Percentiles rank a stretch among this genome's conserved stretches.
Conservation (phyloP, 352 stramenopile genomes). For the Globisporangium cylindrosporum region DNA sequence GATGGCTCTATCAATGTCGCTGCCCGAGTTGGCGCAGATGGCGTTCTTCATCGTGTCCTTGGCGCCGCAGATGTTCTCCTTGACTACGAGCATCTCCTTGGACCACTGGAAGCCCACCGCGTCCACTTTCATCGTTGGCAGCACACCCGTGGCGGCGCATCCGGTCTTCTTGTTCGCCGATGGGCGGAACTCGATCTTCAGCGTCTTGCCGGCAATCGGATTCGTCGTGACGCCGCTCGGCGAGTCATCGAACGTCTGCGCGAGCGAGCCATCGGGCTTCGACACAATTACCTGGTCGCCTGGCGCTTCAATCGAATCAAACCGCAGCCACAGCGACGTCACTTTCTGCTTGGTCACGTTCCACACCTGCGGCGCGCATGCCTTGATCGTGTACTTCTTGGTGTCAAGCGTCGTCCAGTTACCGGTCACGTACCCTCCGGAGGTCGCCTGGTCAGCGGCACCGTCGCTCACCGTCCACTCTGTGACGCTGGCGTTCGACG, state of each 20-base stretch:
- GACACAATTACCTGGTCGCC: conserved; percentile 43
- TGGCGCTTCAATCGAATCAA: conserved; percentile 27
- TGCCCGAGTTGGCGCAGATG: conserved; percentile 33
- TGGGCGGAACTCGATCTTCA: conserved; percentile 47
- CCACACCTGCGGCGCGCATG: conserved; percentile 42
- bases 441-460: conserved; percentile 16
- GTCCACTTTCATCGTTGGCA: conserved; percentile 28
- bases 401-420: conserved; percentile 28
- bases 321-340: conserved; percentile 38
- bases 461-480: conserved; percentile 11
- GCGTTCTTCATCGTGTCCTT: conserved; percentile 61
- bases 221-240: conserved; percentile 28
- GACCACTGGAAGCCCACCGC: conserved; percentile 38
- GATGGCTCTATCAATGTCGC: conserved; percentile 35
- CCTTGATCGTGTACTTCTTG: conserved; percentile 33
- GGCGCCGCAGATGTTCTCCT: conserved; percentile 48
- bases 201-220: conserved; percentile 27
- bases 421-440: conserved; percentile 39
- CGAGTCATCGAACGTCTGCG: conserved; percentile 23
- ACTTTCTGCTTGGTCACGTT: conserved; percentile 46
- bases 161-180: conserved; percentile 18
- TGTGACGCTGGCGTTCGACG: background rate
- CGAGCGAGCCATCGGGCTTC: conserved; percentile 28
- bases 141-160: conserved; percentile 16
- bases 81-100: conserved; percentile 28